Evolutionary conservation across 768 basidiomycete genomes (phyloP), one percentile per base, ranked within the genome.

Genomic region (Agrocybe chaxingu): DNA sequence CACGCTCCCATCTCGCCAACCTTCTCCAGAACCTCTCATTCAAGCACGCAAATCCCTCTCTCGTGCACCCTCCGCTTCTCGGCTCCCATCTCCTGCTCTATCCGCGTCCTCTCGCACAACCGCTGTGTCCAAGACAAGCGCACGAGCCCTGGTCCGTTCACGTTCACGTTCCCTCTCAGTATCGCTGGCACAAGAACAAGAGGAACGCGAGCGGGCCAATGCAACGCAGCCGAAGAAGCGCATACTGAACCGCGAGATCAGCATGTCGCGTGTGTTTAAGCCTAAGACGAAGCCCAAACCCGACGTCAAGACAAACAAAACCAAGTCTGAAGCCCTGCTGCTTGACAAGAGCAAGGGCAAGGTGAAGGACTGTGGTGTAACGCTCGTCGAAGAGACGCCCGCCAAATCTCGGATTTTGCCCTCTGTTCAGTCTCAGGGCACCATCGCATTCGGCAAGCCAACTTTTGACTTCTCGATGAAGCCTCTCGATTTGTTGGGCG

Each of bases 191-290:
- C 80, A 83, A 53, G 86, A 89, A 56, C 66, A 68, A 45, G 76
- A 70, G 47, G 79, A 71, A 57, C 70, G 59, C 42, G 70, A 70
- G 60, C 71, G 65, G 7, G 64, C 62, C 3, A 70, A 67, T 30
- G 64, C 63, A 29, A 63, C 63, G 0, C 59, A 66, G n/a, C 62
- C 62, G 1, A 80, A 80, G 59, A 80, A 79, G 54, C 75, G 78
- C 8, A 67, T 78, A 1, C 66, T 89, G n/a, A 82, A 75, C 51
- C 76, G 85, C 31, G 87, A 90, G 62, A 74, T 89, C 54, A 89
- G 85, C 66, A 91, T 90, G 88, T 82, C 82, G 12, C 76, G 86
- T 31, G 77, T 68, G 18, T 88, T 89, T 68, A 87, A 82, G 59
- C 69, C 19, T 18, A 74, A 24, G 24, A 24, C 24, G 24, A 24